Base-by-base conservation (phyloP, 352 stramenopile genomes). In the Pythium inflatum region DNA sequence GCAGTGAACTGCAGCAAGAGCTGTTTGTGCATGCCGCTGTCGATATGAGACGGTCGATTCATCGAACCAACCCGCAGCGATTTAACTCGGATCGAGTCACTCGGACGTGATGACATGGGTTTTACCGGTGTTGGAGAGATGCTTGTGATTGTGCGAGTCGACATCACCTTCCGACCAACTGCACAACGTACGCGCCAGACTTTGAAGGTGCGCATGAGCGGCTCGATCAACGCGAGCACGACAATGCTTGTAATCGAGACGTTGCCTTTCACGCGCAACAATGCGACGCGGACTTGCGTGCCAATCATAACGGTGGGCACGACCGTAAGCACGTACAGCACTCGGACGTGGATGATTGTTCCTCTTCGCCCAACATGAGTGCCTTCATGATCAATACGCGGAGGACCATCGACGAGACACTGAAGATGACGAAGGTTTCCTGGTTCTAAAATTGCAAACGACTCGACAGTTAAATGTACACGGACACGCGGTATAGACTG, bases 221-320 rank as follows among this genome's bases (percentile, higher is more conserved):
- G 38, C 27, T 67, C 65, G 40, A 57, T 16, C 2, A 67, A 8
- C 4, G 56, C 57, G 34, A 72, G 51, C 22, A 58, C 38, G 2
- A 62, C 28, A 24, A 61, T 36, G 12, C 57, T 49, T 1, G 59
- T 41, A 12, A 46, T 46, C 3, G 66, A 63, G 20, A 66, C 28
- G 20, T 24, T 54, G 13, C 46, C 22, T 12, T 38, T 45, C 11
- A 65, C 57, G 9, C 58, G 59, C n/a, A 73, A n/a, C 9, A 73
- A 22, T 22, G 56, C 41, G 6, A 68, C 25, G 0, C 66, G 66
- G 0, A 73, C 45, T 40, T 73, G 66, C 0, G 66, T 73, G 24
- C 65, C 25, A 30, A 73, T 73, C 27, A 73, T 43, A 4, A 73
- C 59, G 1, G 66, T 73, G 2, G 66, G 66, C 1, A 73, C 66